Base-by-base conservation (phyloP, 1,284 basidiomycete species). In the Ceratobasidium sp. region DNA sequence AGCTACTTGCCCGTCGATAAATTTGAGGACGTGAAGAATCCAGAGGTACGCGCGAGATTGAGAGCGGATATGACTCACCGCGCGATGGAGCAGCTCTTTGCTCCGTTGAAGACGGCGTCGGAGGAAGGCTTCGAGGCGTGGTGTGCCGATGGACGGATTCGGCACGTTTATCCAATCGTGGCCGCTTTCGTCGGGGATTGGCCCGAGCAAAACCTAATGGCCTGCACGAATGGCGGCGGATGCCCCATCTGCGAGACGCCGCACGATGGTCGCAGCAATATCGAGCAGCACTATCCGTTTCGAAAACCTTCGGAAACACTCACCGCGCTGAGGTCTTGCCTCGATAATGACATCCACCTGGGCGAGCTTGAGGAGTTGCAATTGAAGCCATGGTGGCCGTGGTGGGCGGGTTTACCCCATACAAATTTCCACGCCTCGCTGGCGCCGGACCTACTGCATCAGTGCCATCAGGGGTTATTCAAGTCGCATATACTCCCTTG, bases 401-500 rank as follows among this genome's bases (percentile, higher is more conserved):
- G 5, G 44, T 46, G 44, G 44, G 44, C 44, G 44, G 44, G 44
- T 13, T 78, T 83, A 28, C 82, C 81, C 1, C 70, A 81, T 59
- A 46, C 66, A 7, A 77, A 83, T 70, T 84, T 84, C 44, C 81
- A 81, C 77, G 10, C 59, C 3, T 78, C 56, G 17, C 69, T 84
- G 44, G 81, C 81, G 3, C 83, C 83, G 3, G 82, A 85, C 56
- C 61, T 84, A 38, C 80, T 84, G 5, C 84, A 84, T 66, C 83
- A 84, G 65, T 77, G 83, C 1, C 83, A 84, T 68, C 82, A 85
- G 75, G 84, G 84, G 10, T 78, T 84, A 6, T 81, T 83, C 73
- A 82, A 82, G 67, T 78, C 80, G 20, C 82, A 83, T 50, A 50
- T 82, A 0, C 67, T 82, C 3, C 48, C 2, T 0, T 82, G 82